A percentile compares a stretch with the other conserved stretches of the same genome.
phyloP scores from a whole-genome alignment of 306 rosid species.

The apple (Malus domestica) region ASM211411v1 NC_041797.1:6822001-6822500 shows the following conservation, averaged over 20 bases:
- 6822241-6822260: too few relatives aligned
- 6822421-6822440: conserved; percentile 51
- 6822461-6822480: too few relatives aligned
- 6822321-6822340: neutral
- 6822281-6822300: neutral
- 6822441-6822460: neutral
- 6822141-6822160: neutral
- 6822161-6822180: neutral
- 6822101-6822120: neutral
- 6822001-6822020: too few relatives aligned
- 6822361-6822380: conserved; percentile 55
- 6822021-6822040: too few relatives aligned
- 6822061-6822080: neutral
- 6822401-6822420: conserved; percentile 62
- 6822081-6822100: neutral
- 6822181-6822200: neutral
- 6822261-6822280: neutral
- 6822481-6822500: too few relatives aligned
- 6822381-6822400: conserved; percentile 51
- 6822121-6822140: neutral
- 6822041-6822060: too few relatives aligned
- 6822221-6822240: neutral
- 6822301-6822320: neutral
- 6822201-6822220: neutral
- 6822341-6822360: conserved; percentile 28